Base-by-base conservation (phyloP, 371 early-diverging fungal species). In the Zopfochytrium polystomum region DNA sequence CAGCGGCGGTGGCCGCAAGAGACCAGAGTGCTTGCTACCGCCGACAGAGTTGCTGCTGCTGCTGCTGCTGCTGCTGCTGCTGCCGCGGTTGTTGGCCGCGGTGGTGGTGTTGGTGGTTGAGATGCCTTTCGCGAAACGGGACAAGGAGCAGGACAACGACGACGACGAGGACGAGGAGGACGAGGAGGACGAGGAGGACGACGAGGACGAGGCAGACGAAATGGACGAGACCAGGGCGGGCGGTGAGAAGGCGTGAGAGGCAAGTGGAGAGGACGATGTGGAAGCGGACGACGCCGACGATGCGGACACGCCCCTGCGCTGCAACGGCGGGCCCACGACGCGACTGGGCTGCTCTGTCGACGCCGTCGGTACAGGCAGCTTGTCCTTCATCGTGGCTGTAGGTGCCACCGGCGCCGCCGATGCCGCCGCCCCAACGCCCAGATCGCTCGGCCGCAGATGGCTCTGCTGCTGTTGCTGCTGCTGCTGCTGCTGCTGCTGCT, bases 261-360 rank as follows among this genome's bases (percentile, higher is more conserved):
- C 43, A 9, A 18, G 9, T 38, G 55, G 23, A 23, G 55, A 20
- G 38, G 55, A n/a, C 32, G 52, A 13, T 15, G 20, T 35, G 26
- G 59, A 49, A 25, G 32, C 33, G 35, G 20, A 9, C 6, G 22
- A 59, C 2, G 6, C 38, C 18, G 30, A 27, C 59, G 51, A n/a
- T 35, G 48, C 59, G 1, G 51, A 49, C 6, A 59, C 59, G 27
- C 59, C 51, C 15, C 48, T 35, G 51, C 59, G 48, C 38, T 50
- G 48, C 30, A 57, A 57, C 13, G 34, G 25, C 33, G 23, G 3
- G 13, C 48, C 48, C n/a, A n/a, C 42, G 9, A 38, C 42, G n/a
- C n/a, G n/a, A n/a, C n/a, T n/a, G n/a, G n/a, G n/a, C n/a, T n/a
- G n/a, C n/a, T n/a, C n/a, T n/a, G n/a, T n/a, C n/a, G n/a, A n/a